phyloP scores from a whole-genome alignment of 1,284 basidiomycete species.

The Fomitopsis schrenkii region DNA sequence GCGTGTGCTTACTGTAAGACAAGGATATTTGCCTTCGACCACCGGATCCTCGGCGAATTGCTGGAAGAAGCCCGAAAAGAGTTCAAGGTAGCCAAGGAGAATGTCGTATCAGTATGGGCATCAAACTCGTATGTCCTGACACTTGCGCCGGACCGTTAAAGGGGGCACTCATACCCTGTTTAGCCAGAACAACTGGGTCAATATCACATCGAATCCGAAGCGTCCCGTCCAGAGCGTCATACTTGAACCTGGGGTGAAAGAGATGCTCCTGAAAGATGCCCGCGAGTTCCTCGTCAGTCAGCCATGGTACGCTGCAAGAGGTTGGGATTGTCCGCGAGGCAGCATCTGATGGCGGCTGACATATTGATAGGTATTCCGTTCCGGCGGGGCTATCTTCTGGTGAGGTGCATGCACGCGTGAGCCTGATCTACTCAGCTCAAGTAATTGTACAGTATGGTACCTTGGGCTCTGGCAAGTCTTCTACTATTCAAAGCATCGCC shows the following conservation, averaged over 20 bases:
- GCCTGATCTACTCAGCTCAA: background rate
- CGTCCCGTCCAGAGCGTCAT: conserved; percentile 62
- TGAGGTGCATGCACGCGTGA: conserved; percentile 24
- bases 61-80: background rate
- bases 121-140: background rate
- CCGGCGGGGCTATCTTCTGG: conserved; percentile 67
- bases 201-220: conserved; percentile 55
- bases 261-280: conserved; percentile 61
- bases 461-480: conserved; percentile 75
- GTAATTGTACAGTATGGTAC: conserved; percentile 49
- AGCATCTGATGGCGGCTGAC: background rate
- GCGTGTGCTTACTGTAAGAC: no score
- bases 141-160: background rate
- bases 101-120: background rate
- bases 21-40: background rate
- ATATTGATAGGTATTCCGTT: conserved; percentile 48
- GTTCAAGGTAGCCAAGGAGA: background rate
- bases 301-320: conserved; percentile 64
- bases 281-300: conserved; percentile 64
- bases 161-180: conserved; percentile 20
- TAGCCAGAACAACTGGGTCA: conserved; percentile 37
- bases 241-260: conserved; percentile 61
- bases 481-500: conserved; percentile 70
- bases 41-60: background rate
- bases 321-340: conserved; percentile 14